phyloP scores from a whole-genome alignment of 2,329 filamentous ascomycete genomes.

The Apiospora arundinis region DNA sequence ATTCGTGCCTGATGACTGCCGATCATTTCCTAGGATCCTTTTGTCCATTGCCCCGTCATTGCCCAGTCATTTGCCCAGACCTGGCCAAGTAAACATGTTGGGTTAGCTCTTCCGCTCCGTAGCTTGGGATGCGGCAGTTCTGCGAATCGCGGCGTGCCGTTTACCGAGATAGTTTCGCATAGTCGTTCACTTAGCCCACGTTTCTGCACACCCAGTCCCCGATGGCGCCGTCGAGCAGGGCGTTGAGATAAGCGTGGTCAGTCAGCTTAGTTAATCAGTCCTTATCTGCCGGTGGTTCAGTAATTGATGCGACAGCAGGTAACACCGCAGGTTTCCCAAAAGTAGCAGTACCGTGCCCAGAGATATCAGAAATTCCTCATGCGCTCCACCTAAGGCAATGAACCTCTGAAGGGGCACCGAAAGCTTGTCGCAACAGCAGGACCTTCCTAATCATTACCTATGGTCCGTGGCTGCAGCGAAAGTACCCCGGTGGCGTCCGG shows the following conservation, averaged over 20 bases:
- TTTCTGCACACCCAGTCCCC: background rate
- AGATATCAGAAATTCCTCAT: background rate
- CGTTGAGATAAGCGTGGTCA: background rate
- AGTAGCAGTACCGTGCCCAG: background rate
- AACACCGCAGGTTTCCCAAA: background rate
- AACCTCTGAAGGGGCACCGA: background rate
- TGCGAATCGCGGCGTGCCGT: background rate
- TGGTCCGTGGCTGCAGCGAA: conserved; percentile 1
- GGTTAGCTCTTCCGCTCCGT: background rate
- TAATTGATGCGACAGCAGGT: background rate
- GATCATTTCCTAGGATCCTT: conserved; percentile 9
- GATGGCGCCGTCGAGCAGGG: too few relatives aligned
- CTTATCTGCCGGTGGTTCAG: background rate
- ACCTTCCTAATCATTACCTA: conserved; percentile 13
- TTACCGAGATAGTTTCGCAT: background rate
- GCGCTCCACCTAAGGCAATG: background rate
- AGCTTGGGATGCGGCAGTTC: background rate
- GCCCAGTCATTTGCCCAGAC: background rate
- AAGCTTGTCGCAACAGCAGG: background rate
- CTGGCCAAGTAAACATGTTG: background rate
- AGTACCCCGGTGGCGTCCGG: background rate
- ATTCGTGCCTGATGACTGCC: conserved; percentile 3
- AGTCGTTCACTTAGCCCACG: background rate
- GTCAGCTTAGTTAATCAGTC: background rate
- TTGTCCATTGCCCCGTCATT: background rate